phyloP scores from a whole-genome alignment of 2,329 filamentous ascomycete genomes.

The Seiridium unicorne region DNA sequence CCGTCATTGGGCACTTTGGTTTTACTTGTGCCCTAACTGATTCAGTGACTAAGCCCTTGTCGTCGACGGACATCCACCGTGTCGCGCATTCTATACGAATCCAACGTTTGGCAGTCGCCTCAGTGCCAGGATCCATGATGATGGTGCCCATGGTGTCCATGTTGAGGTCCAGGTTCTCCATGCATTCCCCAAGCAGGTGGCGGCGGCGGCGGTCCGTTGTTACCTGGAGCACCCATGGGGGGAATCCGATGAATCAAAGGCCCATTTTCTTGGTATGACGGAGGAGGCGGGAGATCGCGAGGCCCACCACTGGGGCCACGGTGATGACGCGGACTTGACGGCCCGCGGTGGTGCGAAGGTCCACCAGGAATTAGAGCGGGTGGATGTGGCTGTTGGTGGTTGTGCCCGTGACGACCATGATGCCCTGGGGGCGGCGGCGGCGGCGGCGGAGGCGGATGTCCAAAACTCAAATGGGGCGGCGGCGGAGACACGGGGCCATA shows the following conservation, averaged over 20 bases:
- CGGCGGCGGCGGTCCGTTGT: neutral
- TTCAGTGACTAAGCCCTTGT: no score
- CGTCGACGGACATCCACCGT: no score
- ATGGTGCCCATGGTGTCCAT: neutral
- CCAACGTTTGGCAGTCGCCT: neutral
- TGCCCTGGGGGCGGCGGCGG: neutral
- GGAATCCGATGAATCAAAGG: constrained; percentile 1
- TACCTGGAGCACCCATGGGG: neutral
- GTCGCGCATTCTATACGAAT: no score
- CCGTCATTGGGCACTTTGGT: no score
- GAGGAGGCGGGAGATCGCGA: neutral
- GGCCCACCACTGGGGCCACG: neutral
- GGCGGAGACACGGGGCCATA: neutral
- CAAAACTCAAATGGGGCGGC: neutral
- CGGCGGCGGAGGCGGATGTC: neutral
- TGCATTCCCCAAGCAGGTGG: neutral
- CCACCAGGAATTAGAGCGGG: neutral
- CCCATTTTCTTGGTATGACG: neutral
- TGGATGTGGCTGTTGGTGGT: neutral
- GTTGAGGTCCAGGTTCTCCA: neutral
- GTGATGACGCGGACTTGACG: neutral
- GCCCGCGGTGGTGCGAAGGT: neutral
- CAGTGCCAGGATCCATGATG: neutral
- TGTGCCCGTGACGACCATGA: neutral
- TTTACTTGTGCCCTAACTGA: no score